phyloP scores from a whole-genome alignment of 2,329 filamentous ascomycete genomes.

The Bisporella sp. region DNA sequence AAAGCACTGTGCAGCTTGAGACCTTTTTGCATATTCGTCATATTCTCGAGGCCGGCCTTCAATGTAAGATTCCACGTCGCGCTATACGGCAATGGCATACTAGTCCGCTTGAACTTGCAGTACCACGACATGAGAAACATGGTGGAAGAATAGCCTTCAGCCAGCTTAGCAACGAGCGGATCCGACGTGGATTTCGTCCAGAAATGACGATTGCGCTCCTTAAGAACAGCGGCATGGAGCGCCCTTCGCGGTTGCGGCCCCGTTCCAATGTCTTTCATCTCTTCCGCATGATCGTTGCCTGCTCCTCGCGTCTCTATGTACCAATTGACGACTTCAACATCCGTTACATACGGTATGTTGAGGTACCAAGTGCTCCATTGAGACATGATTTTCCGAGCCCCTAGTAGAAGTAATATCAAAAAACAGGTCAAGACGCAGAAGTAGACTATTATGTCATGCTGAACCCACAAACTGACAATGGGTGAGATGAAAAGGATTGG shows the following conservation, averaged over 20 bases:
- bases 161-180: constrained; percentile 27
- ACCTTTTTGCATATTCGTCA: constrained; percentile 25
- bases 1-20: constrained; percentile 27
- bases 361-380: constrained; percentile 53
- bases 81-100: constrained; percentile 25
- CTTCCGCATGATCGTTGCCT: constrained; percentile 1
- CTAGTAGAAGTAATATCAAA: constrained; percentile 41
- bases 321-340: constrained; percentile 39
- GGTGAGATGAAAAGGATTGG: constrained; percentile 50
- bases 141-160: constrained; percentile 34
- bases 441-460: constrained; percentile 49
- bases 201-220: constrained; percentile 6
- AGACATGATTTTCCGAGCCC: constrained; percentile 43
- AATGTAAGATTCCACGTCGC: constrained; percentile 27
- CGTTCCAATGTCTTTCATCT: constrained; percentile 28
- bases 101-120: constrained; percentile 33
- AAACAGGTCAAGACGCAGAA: constrained; percentile 46
- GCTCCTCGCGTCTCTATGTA: constrained; percentile 18
- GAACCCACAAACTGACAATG: constrained; percentile 44
- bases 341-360: constrained; percentile 43
- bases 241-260: constrained; percentile 3
- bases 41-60: constrained; percentile 26
- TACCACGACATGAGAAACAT: constrained; percentile 30
- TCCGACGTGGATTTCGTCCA: constrained; percentile 7
- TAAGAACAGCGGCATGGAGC: constrained; percentile 31